These are phyloP conservation scores for cucumber (Cucumis sativus) DNA, from an alignment of 306 rosid species.

Conservation along the genomic window Cucumber_9930_V3 NC_026659.2:6758501-6759000, in stretches of 20 bases:
- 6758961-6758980: slow-evolving; percentile 54
- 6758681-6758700: slow-evolving; percentile 42
- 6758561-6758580: slow-evolving; percentile 28
- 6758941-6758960: slow-evolving; percentile 70
- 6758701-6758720: slow-evolving; percentile 62
- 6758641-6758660: slow-evolving; percentile 35
- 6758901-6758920: slow-evolving; percentile 48
- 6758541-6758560: slow-evolving; percentile 13
- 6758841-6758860: slow-evolving; percentile 74
- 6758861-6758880: slow-evolving; percentile 72
- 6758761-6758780: slow-evolving; percentile 31
- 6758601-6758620: slow-evolving; percentile 17
- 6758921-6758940: slow-evolving; percentile 42
- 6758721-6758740: slow-evolving; percentile 49
- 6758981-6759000: slow-evolving; percentile 26
- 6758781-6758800: slow-evolving; percentile 44
- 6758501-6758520: not conserved
- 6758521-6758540: not conserved
- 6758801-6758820: slow-evolving; percentile 53
- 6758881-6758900: slow-evolving; percentile 66
- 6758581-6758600: slow-evolving; percentile 18
- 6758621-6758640: slow-evolving; percentile 38
- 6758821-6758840: slow-evolving; percentile 56
- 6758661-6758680: slow-evolving; percentile 29
- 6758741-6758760: slow-evolving; percentile 46